Evolutionary conservation across 345 rosid species (phyloP).

Genomic region (Lumnitzera littorea): DNA sequence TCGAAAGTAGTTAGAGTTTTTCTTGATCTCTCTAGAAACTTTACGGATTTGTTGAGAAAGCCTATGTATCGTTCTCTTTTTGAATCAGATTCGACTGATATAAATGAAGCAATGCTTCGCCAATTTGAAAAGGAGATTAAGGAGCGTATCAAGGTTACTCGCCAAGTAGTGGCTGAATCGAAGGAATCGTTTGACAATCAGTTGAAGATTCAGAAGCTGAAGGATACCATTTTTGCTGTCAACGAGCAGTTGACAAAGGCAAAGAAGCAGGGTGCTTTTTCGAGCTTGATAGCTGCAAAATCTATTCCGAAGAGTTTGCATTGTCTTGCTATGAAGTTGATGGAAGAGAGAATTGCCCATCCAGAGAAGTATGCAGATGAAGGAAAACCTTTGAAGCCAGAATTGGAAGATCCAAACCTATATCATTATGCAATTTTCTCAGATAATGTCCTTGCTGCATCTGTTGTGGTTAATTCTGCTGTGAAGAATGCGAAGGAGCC

Average conservation of each 20-base stretch:
- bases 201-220: conserved; percentile 90
- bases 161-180: conserved; percentile 81
- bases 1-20: conserved; percentile 80
- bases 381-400: conserved; percentile 55
- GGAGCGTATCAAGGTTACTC: conserved; percentile 79
- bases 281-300: conserved; percentile 92
- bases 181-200: conserved; percentile 95
- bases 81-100: conserved; percentile 51
- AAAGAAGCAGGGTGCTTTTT: conserved; percentile 92
- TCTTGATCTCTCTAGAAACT: conserved; percentile 80
- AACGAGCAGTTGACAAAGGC: conserved; percentile 89
- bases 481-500: conserved; percentile 95
- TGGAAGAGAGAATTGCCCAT: conserved; percentile 91
- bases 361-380: conserved; percentile 75
- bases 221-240: conserved; percentile 79
- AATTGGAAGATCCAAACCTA: conserved; percentile 77
- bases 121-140: conserved; percentile 96
- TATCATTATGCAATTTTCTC: conserved; percentile 92
- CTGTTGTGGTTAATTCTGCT: conserved; percentile 95
- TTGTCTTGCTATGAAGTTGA: conserved; percentile 87
- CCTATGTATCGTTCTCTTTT: conserved; percentile 52
- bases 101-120: conserved; percentile 61
- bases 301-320: conserved; percentile 91
- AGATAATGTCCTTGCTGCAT: conserved; percentile 87
- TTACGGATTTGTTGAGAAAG: conserved; percentile 72